phyloP scores from a whole-genome alignment of 2,329 filamentous ascomycete genomes.

The Trichophyton simii region DNA sequence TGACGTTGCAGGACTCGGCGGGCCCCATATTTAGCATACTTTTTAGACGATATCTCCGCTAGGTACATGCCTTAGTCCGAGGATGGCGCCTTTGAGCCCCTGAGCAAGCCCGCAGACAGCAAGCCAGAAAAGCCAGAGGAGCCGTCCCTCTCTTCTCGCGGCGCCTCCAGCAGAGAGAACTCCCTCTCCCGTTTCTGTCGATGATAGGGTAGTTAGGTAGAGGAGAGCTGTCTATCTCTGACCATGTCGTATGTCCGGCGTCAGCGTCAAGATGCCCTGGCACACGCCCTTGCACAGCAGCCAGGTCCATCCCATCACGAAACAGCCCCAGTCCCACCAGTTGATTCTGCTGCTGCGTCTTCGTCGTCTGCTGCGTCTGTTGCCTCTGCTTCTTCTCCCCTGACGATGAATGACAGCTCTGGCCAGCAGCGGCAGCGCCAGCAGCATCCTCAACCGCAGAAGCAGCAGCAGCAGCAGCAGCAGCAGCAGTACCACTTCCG shows the following conservation, averaged over 20 bases:
- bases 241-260: conserved; percentile 3
- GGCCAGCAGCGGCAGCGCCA: neutral
- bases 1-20: neutral
- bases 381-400: neutral
- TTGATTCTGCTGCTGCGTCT: neutral
- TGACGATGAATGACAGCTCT: neutral
- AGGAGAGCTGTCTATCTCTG: neutral
- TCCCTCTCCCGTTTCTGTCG: neutral
- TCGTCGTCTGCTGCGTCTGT: neutral
- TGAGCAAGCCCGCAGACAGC: neutral
- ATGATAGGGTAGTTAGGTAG: neutral
- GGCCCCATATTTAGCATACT: conserved; percentile 1
- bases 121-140: neutral
- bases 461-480: neutral
- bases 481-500: neutral
- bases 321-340: conserved; percentile 2
- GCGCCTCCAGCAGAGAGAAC: neutral
- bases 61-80: neutral
- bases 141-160: neutral
- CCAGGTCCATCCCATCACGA: conserved; percentile 3
- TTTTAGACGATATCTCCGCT: neutral
- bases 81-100: neutral
- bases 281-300: conserved; percentile 4
- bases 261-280: conserved; percentile 3
- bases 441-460: neutral